Conservation (phyloP, 371 early-diverging fungal genomes). For the Actinomortierella ambigua region DNA sequence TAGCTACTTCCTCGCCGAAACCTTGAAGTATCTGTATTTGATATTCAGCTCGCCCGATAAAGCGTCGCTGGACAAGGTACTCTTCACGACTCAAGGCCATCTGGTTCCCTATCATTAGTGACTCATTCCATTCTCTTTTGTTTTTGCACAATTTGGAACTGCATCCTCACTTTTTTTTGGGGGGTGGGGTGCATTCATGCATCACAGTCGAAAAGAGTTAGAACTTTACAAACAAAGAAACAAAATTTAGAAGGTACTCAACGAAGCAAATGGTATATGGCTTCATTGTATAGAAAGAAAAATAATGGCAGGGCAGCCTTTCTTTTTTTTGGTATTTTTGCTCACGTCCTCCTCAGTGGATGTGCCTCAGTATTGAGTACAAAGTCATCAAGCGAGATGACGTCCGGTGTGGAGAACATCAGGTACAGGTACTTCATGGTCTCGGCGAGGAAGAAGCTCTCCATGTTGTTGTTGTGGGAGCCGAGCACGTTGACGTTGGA, state of each 20-base stretch:
- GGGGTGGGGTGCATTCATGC: too few relatives aligned
- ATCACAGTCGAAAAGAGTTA: too few relatives aligned
- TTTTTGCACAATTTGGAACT: neutral
- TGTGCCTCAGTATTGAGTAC: slow-evolving; percentile 81
- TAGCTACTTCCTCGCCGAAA: slow-evolving; percentile 88
- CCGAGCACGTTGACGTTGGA: slow-evolving; percentile 53
- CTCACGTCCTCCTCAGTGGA: slow-evolving; percentile 53
- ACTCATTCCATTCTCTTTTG: slow-evolving; percentile 6
- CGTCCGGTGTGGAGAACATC: slow-evolving; percentile 68
- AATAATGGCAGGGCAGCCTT: too few relatives aligned
- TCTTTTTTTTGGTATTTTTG: too few relatives aligned
- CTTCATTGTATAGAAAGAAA: too few relatives aligned
- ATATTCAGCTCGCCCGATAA: slow-evolving; percentile 69
- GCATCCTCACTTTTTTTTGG: too few relatives aligned
- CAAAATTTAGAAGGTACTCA: too few relatives aligned
- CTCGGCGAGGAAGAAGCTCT: slow-evolving; percentile 83
- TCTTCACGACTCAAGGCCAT: slow-evolving; percentile 84
- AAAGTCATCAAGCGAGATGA: slow-evolving; percentile 73
- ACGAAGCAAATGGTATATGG: too few relatives aligned
- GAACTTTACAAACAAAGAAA: too few relatives aligned
- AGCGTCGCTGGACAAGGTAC: slow-evolving; percentile 76
- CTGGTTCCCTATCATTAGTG: slow-evolving; percentile 25
- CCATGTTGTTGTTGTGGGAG: slow-evolving; percentile 46
- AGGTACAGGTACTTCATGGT: slow-evolving; percentile 90
- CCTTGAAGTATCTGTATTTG: slow-evolving; percentile 91